These are phyloP conservation scores for Rostrohypoxylon terebratum DNA, from an alignment of 495 filamentous ascomycete species.

Conservation along the genomic window DNA sequence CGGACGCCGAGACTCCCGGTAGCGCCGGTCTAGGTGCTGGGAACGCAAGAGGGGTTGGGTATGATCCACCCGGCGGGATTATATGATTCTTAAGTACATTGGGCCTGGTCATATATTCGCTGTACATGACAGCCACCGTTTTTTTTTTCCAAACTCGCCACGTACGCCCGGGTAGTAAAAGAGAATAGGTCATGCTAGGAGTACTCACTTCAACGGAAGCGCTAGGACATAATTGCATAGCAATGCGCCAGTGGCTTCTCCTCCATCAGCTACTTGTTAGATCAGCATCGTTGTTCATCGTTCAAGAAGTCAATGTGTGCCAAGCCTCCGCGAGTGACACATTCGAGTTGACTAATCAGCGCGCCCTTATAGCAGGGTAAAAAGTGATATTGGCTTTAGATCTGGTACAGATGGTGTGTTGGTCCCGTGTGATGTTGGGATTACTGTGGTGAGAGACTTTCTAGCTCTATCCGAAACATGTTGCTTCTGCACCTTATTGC, in stretches of 20 bases:
- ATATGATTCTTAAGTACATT: constrained; percentile 55
- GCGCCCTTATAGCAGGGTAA: neutral
- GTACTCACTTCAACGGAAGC: constrained; percentile 12
- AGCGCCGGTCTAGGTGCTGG: constrained; percentile 61
- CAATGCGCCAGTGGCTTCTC: constrained; percentile 40
- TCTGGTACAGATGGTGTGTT: constrained; percentile 12
- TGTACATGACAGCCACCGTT: constrained; percentile 16
- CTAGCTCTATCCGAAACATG: constrained; percentile 37
- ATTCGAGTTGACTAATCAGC: neutral
- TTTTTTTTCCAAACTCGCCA: constrained; percentile 4
- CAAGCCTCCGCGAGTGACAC: constrained; percentile 2
- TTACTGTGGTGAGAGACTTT: constrained; percentile 22
- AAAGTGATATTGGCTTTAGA: constrained; percentile 1
- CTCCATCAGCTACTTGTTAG: constrained; percentile 13
- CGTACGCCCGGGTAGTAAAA: constrained; percentile 6
- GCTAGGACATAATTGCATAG: constrained; percentile 41
- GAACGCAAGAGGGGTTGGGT: constrained; percentile 50
- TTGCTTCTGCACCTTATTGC: constrained; percentile 17
- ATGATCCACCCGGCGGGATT: constrained; percentile 67
- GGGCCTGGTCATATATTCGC: neutral
- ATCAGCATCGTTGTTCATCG: constrained; percentile 6
- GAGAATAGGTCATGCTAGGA: constrained; percentile 8
- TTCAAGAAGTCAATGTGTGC: constrained; percentile 2
- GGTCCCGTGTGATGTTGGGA: constrained; percentile 19
- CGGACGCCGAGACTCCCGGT: constrained; percentile 57